Evolutionary conservation across 1,284 basidiomycete genomes (phyloP), one percentile per base, ranked within the genome.

Genomic region (Chiua sp.): DNA sequence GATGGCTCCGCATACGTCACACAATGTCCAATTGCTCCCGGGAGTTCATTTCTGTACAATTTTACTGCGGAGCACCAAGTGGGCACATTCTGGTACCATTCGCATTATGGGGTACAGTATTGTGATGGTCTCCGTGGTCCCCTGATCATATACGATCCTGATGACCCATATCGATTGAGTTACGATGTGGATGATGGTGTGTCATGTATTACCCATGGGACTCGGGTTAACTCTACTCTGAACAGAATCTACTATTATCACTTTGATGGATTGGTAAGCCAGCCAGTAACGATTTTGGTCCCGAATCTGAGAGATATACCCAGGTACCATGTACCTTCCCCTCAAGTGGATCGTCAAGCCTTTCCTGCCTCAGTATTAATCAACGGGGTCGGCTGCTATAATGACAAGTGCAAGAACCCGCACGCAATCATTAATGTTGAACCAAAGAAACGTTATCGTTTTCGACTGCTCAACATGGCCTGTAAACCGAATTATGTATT

Each of bases 51-150:
- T 65, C 47, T 64, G 10, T 73, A 76, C 44, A 56, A 70, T 47
- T 73, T 75, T 61, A 65, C 44, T 7, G 72, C 68, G 7, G 59
- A 61, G 4, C 63, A 72, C 53, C 80, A 79, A 60, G 74, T 73
- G 28, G 79, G 80, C n/a, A 82, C 79, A 4, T 78, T 75, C 56
- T 79, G 76, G 78, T 81, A 79, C 51, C 78, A 78, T 61, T 78
- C 78, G 3, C 78, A 80, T 63, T 74, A 77, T 46, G 75, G 53
- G 22, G 56, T 30, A 10, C 66, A 68, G 49, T 59, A 68, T 35
- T 63, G 64, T 30, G 67, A 68, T 35, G 65, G 63, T 4, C 59
- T 65, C 20, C 53, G 59, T 20, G 59, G 59, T 23, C 59, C 55
- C 16, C 48, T 71, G 13, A 63, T 77, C 32, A 64, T 73, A 35